A percentile compares a stretch with the other conserved stretches of the same genome.
Conservation (phyloP, 192 early-diverging fungal genomes). For the Gryganskiella cystojenkinii region DNA sequence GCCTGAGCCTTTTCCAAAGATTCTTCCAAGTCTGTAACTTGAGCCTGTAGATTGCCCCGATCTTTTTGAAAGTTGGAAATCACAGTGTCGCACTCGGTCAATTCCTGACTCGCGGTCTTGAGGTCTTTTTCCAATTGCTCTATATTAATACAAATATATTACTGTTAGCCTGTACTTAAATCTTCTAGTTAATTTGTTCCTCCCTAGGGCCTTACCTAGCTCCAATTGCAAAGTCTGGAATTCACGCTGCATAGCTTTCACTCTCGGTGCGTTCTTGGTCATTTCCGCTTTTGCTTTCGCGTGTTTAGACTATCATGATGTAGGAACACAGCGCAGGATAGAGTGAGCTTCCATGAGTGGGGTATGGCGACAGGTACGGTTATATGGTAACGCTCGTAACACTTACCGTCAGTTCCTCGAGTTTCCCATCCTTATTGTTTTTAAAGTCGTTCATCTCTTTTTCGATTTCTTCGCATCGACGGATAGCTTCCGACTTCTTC, state of each 20-base stretch:
- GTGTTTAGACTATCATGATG: slow-evolving; percentile 70
- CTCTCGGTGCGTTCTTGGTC: slow-evolving; percentile 56
- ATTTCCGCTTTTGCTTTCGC: slow-evolving; percentile 72
- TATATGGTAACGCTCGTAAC: neutral
- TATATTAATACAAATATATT: slow-evolving; percentile 11
- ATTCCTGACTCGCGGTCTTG: slow-evolving; percentile 50
- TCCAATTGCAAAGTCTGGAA: slow-evolving; percentile 75
- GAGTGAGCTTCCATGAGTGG: too few relatives aligned
- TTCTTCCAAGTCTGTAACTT: slow-evolving; percentile 13
- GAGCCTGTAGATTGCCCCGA: slow-evolving; percentile 50
- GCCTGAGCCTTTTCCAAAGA: slow-evolving; percentile 62
- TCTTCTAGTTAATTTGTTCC: neutral
- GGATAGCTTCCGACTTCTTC: slow-evolving; percentile 60
- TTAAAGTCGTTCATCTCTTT: slow-evolving; percentile 92
- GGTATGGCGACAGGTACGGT: too few relatives aligned
- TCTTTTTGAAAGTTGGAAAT: slow-evolving; percentile 59
- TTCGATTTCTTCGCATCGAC: slow-evolving; percentile 73
- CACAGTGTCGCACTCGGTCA: slow-evolving; percentile 56
- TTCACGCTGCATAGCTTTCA: slow-evolving; percentile 73
- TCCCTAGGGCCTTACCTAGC: slow-evolving; percentile 62
- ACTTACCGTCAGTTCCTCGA: slow-evolving; percentile 80
- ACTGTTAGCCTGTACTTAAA: neutral
- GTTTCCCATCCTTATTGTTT: slow-evolving; percentile 87
- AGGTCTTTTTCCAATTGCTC: slow-evolving; percentile 69
- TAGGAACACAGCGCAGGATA: neutral